A percentile compares a stretch with the other conserved stretches of the same genome.
Evolutionary conservation across 2,329 filamentous ascomycete species (phyloP).

Genomic region (Talaromyces islandicus): DNA sequence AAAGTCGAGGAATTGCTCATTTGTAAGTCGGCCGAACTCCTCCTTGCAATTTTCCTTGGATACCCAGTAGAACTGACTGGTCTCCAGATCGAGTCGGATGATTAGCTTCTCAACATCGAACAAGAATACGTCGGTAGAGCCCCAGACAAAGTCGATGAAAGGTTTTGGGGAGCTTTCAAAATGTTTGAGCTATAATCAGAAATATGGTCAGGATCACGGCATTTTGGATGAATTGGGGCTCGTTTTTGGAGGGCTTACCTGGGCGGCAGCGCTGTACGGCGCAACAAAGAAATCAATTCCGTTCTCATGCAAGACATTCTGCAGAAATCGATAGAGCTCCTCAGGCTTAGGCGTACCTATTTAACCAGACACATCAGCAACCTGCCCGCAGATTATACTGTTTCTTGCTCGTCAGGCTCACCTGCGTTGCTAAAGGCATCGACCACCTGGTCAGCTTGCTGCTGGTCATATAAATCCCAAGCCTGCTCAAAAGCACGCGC

Average conservation of each 20-base stretch:
- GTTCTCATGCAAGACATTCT: conserved; percentile 64
- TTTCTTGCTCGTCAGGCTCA: conserved; percentile 33
- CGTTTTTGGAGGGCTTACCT: conserved; percentile 49
- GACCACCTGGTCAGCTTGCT: conserved; percentile 74
- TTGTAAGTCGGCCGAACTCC: conserved; percentile 56
- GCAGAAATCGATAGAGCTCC: conserved; percentile 70
- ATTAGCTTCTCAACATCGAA: conserved; percentile 77
- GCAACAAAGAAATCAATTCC: conserved; percentile 72
- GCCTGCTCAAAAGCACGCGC: conserved; percentile 68
- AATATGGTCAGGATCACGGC: conserved; percentile 3
- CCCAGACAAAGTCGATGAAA: conserved; percentile 69
- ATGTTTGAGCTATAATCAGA: conserved; percentile 55
- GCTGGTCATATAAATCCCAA: conserved; percentile 80
- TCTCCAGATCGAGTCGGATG: conserved; percentile 50
- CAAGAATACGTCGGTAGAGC: conserved; percentile 75
- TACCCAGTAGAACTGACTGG: conserved; percentile 57
- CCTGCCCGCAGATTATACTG: background rate
- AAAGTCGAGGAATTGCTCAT: conserved; percentile 75
- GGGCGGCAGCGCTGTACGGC: conserved; percentile 80
- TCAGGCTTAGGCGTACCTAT: conserved; percentile 65
- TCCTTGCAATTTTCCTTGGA: conserved; percentile 65
- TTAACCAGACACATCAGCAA: background rate
- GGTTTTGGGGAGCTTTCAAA: conserved; percentile 65
- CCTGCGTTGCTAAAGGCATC: conserved; percentile 78
- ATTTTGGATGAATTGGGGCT: background rate